Conservation (phyloP, 192 early-diverging fungal species). For the Mortierella claussenii region DNA sequence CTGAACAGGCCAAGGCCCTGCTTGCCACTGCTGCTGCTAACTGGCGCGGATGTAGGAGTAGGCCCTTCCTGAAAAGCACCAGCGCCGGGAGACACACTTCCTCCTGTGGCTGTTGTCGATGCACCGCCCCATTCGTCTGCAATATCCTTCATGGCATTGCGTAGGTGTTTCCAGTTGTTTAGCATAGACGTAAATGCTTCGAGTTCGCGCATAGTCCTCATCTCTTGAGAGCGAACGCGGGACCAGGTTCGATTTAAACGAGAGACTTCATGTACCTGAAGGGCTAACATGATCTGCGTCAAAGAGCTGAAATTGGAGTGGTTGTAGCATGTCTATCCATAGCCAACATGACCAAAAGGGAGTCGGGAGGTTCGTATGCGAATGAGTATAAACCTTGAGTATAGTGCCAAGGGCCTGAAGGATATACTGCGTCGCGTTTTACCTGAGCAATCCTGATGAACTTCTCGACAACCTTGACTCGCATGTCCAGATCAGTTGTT, state of each 20-base stretch:
- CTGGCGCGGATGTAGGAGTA: not conserved
- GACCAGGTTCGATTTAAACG: constrained; percentile 67
- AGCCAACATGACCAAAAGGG: no score
- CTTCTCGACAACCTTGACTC: constrained; percentile 68
- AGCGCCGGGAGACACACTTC: no score
- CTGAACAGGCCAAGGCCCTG: constrained; percentile 12
- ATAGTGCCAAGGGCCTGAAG: no score
- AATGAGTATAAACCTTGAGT: no score
- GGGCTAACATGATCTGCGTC: constrained; percentile 67
- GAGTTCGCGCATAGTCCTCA: constrained; percentile 59
- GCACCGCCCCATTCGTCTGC: constrained; percentile 62
- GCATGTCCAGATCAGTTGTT: constrained; percentile 48
- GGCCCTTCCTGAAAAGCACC: not conserved
- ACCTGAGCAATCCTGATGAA: constrained; percentile 71
- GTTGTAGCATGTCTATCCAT: constrained; percentile 63
- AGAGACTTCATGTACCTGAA: constrained; percentile 65
- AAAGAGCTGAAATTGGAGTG: constrained; percentile 70
- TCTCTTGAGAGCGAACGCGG: constrained; percentile 53
- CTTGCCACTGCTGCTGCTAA: constrained; percentile 1
- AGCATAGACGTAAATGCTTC: constrained; percentile 63
- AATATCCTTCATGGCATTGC: constrained; percentile 64
- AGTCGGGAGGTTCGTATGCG: no score
- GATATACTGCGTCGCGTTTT: no score
- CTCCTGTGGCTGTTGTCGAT: not conserved
- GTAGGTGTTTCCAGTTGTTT: constrained; percentile 66